Evolutionary conservation across 306 rosid species (phyloP).

Genomic region (Cicer yamashitae): DNA sequence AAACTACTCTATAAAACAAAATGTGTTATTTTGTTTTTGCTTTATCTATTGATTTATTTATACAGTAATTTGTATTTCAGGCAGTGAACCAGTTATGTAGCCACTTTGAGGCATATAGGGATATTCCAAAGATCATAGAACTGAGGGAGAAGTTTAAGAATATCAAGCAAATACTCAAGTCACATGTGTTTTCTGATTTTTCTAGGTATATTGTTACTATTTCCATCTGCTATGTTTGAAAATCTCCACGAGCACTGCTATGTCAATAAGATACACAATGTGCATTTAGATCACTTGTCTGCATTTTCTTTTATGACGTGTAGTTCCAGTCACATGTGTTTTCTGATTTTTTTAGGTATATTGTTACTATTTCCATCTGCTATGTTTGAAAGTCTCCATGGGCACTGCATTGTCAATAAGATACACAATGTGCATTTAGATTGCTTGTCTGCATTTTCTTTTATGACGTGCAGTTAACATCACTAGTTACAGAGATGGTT

Average conservation of each 20-base stretch:
- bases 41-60: conserved; percentile 23
- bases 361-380: conserved; percentile 29
- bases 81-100: conserved; percentile 98
- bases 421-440: conserved; percentile 27
- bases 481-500: conserved; percentile 19
- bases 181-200: conserved; percentile 97
- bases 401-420: conserved; percentile 6
- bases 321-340: conserved; percentile 81
- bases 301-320: not conserved
- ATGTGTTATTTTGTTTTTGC: conserved; percentile 30
- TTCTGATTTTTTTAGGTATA: conserved; percentile 94
- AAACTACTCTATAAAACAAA: conserved; percentile 15
- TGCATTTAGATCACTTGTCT: conserved; percentile 26
- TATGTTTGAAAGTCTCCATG: conserved; percentile 38
- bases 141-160: conserved; percentile 98
- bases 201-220: conserved; percentile 66
- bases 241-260: conserved; percentile 23
- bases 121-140: conserved; percentile 94
- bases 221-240: conserved; percentile 40
- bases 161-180: conserved; percentile 96
- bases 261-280: conserved; percentile 13
- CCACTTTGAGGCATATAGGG: conserved; percentile 98
- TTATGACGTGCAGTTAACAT: not conserved
- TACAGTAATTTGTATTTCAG: conserved; percentile 59
- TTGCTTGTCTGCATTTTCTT: not conserved